A percentile compares a stretch with the other conserved stretches of the same genome.
phyloP scores from a whole-genome alignment of 352 stramenopile genomes.

The Globisporangium irregulare region DNA sequence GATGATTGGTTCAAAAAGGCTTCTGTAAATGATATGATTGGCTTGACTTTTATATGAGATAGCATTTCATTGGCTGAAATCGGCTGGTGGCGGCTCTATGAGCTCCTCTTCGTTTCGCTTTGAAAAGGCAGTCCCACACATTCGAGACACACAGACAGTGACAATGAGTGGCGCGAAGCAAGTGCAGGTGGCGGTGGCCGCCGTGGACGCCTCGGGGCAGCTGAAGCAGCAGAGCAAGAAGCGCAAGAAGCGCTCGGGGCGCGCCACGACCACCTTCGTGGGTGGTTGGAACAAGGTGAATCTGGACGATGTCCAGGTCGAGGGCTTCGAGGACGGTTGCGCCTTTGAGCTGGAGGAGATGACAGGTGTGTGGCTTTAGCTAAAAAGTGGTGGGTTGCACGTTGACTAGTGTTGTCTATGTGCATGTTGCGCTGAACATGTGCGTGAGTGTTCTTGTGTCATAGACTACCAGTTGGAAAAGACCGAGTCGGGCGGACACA shows the following conservation, averaged over 20 bases:
- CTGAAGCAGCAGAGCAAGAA: conserved; percentile 45
- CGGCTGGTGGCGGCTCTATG: conserved; percentile 24
- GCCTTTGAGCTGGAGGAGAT: conserved; percentile 85
- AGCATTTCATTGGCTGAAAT: conserved; percentile 27
- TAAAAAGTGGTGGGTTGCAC: neutral
- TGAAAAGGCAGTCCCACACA: neutral
- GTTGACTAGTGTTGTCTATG: neutral
- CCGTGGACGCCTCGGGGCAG: conserved; percentile 1
- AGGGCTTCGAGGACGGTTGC: conserved; percentile 84
- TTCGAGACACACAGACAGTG: neutral
- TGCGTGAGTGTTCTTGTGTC: neutral
- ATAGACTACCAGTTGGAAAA: conserved; percentile 61
- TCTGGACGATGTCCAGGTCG: conserved; percentile 67
- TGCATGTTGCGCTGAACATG: neutral
- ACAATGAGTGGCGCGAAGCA: conserved; percentile 16
- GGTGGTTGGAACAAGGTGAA: conserved; percentile 67
- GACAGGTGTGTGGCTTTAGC: conserved; percentile 32
- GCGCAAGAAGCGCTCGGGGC: conserved; percentile 50
- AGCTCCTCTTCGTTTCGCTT: conserved; percentile 4
- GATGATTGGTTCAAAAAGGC: conserved; percentile 1
- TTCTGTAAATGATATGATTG: conserved; percentile 3
- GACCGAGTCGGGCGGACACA: conserved; percentile 48
- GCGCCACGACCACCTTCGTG: conserved; percentile 8
- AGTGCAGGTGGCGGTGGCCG: neutral
- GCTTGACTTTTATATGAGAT: neutral